These are phyloP conservation scores for Albizia julibrissin DNA, from an alignment of 306 rosid species.

Conservation along the genomic window DNA sequence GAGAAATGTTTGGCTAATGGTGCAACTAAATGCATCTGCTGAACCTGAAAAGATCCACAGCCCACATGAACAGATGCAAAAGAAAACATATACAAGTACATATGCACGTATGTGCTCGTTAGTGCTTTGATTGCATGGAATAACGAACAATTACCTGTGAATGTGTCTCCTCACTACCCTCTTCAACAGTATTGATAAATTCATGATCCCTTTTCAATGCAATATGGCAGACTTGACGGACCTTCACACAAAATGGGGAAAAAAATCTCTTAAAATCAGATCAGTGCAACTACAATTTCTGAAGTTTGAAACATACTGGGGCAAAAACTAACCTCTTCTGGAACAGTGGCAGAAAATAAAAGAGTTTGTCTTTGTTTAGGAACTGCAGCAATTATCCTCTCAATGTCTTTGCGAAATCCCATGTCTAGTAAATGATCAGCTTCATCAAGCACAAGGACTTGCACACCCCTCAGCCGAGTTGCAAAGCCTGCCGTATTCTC, in stretches of 20 bases:
- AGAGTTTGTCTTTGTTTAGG: constrained; percentile 95
- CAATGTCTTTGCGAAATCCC: constrained; percentile 97
- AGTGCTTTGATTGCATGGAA: constrained; percentile 7
- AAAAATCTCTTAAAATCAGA: constrained; percentile 21
- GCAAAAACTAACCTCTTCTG: constrained; percentile 62
- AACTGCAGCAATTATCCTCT: constrained; percentile 76
- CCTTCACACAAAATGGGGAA: constrained; percentile 47
- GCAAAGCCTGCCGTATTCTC: constrained; percentile 96
- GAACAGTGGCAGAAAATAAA: constrained; percentile 92
- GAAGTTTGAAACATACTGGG: constrained; percentile 14
- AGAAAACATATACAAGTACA: constrained; percentile 4
- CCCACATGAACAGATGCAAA: constrained; percentile 25
- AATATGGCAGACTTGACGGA: constrained; percentile 87
- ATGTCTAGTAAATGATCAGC: constrained; percentile 97
- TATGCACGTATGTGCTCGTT: background rate
- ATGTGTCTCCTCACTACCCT: constrained; percentile 91
- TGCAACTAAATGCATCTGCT: constrained; percentile 74
- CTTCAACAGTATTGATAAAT: constrained; percentile 80
- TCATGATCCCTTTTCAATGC: constrained; percentile 93
- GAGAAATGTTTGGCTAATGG: constrained; percentile 82
- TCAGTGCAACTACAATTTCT: background rate
- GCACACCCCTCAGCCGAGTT: constrained; percentile 91
- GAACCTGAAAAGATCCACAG: constrained; percentile 70
- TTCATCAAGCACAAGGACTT: constrained; percentile 91
- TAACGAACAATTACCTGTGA: constrained; percentile 57